Evolutionary conservation across 345 rosid genomes (phyloP).

Genomic region (Eucalyptus caleyi): DNA sequence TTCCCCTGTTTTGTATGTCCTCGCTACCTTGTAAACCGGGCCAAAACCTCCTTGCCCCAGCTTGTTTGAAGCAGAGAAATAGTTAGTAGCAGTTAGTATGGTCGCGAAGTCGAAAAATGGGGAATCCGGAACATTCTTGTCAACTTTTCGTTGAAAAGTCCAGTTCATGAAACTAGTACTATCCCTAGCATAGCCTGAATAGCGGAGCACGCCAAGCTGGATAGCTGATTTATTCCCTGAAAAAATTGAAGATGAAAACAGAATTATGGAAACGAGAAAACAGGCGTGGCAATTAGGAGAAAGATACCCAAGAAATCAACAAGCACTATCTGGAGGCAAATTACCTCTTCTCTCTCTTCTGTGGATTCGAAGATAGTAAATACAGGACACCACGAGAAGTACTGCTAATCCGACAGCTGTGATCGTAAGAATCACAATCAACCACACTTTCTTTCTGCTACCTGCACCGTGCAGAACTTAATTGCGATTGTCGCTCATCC

Average conservation of each 20-base stretch:
- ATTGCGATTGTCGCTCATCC: not conserved
- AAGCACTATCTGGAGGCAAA: not conserved
- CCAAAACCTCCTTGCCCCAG: constrained; percentile 16
- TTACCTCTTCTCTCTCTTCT: not conserved
- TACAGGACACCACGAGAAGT: not conserved
- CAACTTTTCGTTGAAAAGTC: not conserved
- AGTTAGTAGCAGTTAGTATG: constrained; percentile 20
- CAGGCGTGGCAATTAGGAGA: not conserved
- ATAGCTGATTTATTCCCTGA: not conserved
- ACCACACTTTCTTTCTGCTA: not conserved
- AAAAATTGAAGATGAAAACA: not conserved
- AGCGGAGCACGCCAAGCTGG: not conserved
- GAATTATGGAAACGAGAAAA: not conserved
- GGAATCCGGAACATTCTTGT: not conserved
- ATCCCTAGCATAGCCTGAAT: not conserved
- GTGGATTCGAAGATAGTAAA: not conserved
- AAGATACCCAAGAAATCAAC: not conserved
- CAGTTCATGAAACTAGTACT: not conserved
- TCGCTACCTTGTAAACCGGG: constrained; percentile 9
- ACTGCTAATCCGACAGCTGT: not conserved
- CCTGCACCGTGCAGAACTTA: not conserved
- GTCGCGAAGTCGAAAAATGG: constrained; percentile 4
- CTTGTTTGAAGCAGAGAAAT: constrained; percentile 8
- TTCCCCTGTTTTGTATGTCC: not conserved
- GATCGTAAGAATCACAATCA: not conserved